Percentiles rank a stretch among this genome's conserved stretches.
These are phyloP conservation scores for Mercurialis annua DNA, from an alignment of 345 rosid species.

Conservation along the genomic window DNA sequence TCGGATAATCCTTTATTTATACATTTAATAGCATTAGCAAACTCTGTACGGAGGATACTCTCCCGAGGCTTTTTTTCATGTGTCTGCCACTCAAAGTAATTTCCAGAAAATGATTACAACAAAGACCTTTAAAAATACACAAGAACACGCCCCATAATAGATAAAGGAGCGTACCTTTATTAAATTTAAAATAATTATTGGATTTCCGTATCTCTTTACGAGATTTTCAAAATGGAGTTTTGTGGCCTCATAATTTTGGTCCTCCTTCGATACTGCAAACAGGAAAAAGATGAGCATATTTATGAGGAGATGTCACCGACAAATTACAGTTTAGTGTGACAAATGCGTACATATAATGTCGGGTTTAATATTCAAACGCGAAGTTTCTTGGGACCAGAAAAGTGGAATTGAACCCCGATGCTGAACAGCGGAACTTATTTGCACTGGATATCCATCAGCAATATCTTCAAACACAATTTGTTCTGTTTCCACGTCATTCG, in stretches of 20 bases:
- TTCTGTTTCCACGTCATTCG: constrained; percentile 99
- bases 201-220: constrained; percentile 83
- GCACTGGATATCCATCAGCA: constrained; percentile 52
- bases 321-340: constrained; percentile 1
- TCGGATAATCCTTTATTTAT: constrained; percentile 57
- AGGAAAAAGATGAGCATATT: constrained; percentile 16
- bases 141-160: background rate
- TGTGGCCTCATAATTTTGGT: constrained; percentile 74
- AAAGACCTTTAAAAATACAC: constrained; percentile 11
- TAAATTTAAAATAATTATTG: constrained; percentile 76
- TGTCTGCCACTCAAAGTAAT: constrained; percentile 43
- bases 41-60: constrained; percentile 77
- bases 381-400: constrained; percentile 96
- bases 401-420: constrained; percentile 95
- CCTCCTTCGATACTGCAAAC: constrained; percentile 71
- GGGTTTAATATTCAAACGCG: constrained; percentile 80
- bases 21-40: constrained; percentile 64
- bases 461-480: constrained; percentile 83
- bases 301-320: background rate
- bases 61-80: constrained; percentile 90
- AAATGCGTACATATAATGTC: constrained; percentile 72
- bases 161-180: constrained; percentile 58
- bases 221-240: constrained; percentile 91
- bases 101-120: constrained; percentile 16
- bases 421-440: constrained; percentile 93